These are phyloP conservation scores for Arabidopsis arenosa DNA, from an alignment of 345 rosid genomes.

Conservation along the genomic window DNA sequence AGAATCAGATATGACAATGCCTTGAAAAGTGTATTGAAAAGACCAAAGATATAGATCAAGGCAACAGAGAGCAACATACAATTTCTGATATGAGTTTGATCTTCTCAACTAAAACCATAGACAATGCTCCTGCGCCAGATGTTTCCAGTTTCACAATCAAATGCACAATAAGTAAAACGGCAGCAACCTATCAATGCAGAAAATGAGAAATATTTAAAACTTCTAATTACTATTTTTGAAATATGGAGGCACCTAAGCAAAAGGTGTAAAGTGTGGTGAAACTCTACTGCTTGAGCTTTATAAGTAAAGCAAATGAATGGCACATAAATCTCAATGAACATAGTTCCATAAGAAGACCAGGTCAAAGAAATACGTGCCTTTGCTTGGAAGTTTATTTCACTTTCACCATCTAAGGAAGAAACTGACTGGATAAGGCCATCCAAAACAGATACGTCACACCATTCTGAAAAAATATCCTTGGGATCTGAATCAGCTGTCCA, in stretches of 20 bases:
- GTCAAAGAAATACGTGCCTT: slow-evolving; percentile 42
- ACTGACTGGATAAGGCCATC: slow-evolving; percentile 59
- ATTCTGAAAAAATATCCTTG: slow-evolving; percentile 58
- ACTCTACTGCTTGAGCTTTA: slow-evolving; percentile 22
- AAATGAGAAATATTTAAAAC: slow-evolving; percentile 17
- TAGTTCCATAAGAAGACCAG: not conserved
- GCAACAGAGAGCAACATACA: slow-evolving; percentile 50
- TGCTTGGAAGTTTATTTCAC: slow-evolving; percentile 53
- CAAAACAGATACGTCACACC: slow-evolving; percentile 66
- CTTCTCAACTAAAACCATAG: slow-evolving; percentile 67
- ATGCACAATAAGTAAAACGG: slow-evolving; percentile 68
- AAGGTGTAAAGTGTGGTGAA: slow-evolving; percentile 16
- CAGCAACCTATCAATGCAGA: slow-evolving; percentile 64
- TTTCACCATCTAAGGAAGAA: slow-evolving; percentile 61
- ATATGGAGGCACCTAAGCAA: slow-evolving; percentile 19
- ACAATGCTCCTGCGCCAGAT: slow-evolving; percentile 69
- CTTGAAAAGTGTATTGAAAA: slow-evolving; percentile 1
- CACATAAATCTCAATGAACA: not conserved
- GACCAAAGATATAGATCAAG: slow-evolving; percentile 7
- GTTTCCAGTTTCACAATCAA: slow-evolving; percentile 67
- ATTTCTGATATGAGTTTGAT: slow-evolving; percentile 52
- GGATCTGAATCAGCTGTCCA: slow-evolving; percentile 49
- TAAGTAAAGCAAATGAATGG: not conserved
- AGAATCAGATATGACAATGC: slow-evolving; percentile 35
- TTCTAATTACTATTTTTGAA: slow-evolving; percentile 20